A percentile compares a stretch with the other conserved stretches of the same genome.
phyloP scores from a whole-genome alignment of 495 filamentous ascomycete genomes.

The Usnea hakonensis region DNA sequence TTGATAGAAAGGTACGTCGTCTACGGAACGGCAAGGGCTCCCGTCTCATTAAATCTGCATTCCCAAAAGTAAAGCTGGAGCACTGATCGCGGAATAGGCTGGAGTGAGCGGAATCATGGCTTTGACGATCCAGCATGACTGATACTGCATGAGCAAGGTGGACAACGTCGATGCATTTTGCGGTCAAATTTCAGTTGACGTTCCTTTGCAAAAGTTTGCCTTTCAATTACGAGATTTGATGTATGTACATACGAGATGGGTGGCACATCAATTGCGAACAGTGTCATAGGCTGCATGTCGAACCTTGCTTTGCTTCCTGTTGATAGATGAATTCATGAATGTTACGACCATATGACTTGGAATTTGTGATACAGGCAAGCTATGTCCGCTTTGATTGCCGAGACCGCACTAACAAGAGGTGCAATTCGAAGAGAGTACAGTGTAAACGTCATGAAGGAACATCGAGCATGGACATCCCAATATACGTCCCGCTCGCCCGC shows the following conservation, averaged over 20 bases:
- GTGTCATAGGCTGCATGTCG: neutral
- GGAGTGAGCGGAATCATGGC: neutral
- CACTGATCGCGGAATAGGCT: neutral
- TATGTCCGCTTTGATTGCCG: neutral
- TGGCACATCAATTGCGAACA: neutral
- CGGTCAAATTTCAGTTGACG: neutral
- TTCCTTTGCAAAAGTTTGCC: neutral
- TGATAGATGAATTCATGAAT: neutral
- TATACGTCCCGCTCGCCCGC: neutral
- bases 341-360: neutral
- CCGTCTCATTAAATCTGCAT: neutral
- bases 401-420: neutral
- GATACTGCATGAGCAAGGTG: neutral
- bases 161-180: neutral
- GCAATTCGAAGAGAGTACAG: neutral
- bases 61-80: neutral
- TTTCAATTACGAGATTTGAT: neutral
- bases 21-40: neutral
- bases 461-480: neutral
- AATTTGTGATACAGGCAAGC: neutral
- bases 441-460: neutral
- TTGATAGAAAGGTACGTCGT: constrained; percentile 79
- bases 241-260: neutral
- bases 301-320: neutral
- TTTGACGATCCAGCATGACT: neutral